Evolutionary conservation across 2,329 filamentous ascomycete species (phyloP).

Genomic region (Monilinia aucupariae): DNA sequence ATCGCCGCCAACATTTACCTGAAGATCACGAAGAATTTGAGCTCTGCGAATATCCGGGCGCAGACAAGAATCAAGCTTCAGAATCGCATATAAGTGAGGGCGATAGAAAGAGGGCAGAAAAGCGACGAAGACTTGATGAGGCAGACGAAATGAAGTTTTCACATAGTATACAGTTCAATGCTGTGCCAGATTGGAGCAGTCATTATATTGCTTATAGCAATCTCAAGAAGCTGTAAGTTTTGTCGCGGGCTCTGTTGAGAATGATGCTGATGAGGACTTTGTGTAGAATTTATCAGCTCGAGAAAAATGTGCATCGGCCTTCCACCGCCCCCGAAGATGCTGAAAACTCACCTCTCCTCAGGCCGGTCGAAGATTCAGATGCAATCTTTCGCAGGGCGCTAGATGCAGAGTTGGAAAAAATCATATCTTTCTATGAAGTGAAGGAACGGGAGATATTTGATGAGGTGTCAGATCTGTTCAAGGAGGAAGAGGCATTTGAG

Average conservation of each 20-base stretch:
- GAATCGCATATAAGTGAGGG: constrained; percentile 12
- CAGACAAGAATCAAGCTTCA: constrained; percentile 12
- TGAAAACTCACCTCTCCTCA: constrained; percentile 80
- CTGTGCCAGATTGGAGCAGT: constrained; percentile 98
- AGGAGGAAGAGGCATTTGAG: constrained; percentile 64
- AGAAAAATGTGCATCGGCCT: constrained; percentile 69
- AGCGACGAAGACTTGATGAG: constrained; percentile 65
- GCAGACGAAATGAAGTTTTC: constrained; percentile 98
- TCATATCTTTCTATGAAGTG: constrained; percentile 79
- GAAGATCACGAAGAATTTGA: constrained; percentile 31
- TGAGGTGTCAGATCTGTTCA: constrained; percentile 71
- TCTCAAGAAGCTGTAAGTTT: constrained; percentile 86
- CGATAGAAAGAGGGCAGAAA: constrained; percentile 49
- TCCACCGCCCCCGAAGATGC: constrained; percentile 57
- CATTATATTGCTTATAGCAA: constrained; percentile 99
- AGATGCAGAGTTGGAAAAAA: constrained; percentile 88
- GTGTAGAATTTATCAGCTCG: constrained; percentile 85
- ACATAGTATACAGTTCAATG: constrained; percentile 98
- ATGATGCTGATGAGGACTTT: constrained; percentile 1
- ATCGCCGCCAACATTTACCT: constrained; percentile 12
- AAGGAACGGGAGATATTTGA: constrained; percentile 85
- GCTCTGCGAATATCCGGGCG: constrained; percentile 30
- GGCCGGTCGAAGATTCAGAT: constrained; percentile 65
- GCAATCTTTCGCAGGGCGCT: constrained; percentile 74
- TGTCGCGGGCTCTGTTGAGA: background rate